phyloP scores from a whole-genome alignment of 306 rosid genomes.

The Pterocarpus santalinus region DNA sequence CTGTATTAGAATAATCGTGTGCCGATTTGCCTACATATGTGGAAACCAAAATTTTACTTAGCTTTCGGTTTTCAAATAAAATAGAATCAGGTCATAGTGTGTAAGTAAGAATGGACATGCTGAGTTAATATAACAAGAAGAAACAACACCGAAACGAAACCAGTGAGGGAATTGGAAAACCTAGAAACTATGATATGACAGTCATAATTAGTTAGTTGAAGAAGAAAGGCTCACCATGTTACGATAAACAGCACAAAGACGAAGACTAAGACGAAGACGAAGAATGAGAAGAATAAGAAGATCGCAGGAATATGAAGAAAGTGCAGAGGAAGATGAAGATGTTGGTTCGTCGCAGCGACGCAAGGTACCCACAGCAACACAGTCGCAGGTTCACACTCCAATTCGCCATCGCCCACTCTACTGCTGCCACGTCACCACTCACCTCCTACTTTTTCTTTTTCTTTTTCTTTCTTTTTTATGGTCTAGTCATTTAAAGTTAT shows the following conservation, averaged over 20 bases:
- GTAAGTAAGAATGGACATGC: not conserved
- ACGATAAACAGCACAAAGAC: not conserved
- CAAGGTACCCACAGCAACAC: not conserved
- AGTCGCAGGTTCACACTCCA: not conserved
- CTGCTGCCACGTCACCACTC: constrained; percentile 1
- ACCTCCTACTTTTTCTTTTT: not conserved
- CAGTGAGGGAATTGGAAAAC: not conserved
- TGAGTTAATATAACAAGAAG: too few species aligned
- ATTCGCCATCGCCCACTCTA: not conserved
- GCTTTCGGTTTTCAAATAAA: not conserved
- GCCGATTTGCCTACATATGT: constrained; percentile 80
- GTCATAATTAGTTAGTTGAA: not conserved
- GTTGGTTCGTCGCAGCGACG: not conserved
- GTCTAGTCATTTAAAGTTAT: too few species aligned
- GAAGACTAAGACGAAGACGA: not conserved
- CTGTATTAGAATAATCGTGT: constrained; percentile 97
- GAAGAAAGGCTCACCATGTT: constrained; percentile 1
- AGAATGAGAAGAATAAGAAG: not conserved
- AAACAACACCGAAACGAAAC: too few species aligned
- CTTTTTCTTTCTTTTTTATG: not conserved
- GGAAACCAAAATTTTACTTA: too few species aligned
- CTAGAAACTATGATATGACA: not conserved
- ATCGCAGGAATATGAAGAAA: not conserved
- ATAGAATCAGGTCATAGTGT: not conserved
- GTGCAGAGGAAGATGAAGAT: not conserved